Conservation (phyloP, 768 basidiomycete genomes). For the Calocera cornea region DNA sequence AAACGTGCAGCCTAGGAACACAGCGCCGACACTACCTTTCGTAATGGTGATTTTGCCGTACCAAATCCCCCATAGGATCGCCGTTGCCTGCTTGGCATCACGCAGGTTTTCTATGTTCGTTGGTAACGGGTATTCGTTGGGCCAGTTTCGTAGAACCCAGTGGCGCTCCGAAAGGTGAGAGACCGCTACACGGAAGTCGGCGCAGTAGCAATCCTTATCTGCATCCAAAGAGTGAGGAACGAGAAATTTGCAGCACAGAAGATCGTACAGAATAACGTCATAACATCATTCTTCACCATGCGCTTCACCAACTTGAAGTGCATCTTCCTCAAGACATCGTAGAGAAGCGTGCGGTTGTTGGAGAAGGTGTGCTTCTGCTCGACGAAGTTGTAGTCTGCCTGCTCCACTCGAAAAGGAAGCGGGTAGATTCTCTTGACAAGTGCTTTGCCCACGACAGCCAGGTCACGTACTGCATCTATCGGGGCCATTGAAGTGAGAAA, state of each 20-base stretch:
- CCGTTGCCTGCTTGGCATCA: background rate
- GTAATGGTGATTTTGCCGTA: background rate
- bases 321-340: background rate
- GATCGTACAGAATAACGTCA: background rate
- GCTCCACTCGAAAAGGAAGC: background rate
- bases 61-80: background rate
- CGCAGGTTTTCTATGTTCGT: background rate
- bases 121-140: background rate
- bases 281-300: background rate
- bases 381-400: background rate
- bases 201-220: background rate
- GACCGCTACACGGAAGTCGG: background rate
- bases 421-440: background rate
- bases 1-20: too few relatives aligned
- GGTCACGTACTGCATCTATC: too few relatives aligned
- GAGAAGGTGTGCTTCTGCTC: background rate
- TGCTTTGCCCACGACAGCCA: too few relatives aligned
- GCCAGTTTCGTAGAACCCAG: background rate
- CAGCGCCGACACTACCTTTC: background rate
- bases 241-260: too few relatives aligned
- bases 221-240: background rate
- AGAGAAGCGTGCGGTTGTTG: background rate
- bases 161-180: background rate
- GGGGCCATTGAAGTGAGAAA: too few relatives aligned
- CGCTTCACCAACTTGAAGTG: background rate